Evolutionary conservation across 2,329 filamentous ascomycete genomes (phyloP).

Genomic region (Anthostomella pinea): DNA sequence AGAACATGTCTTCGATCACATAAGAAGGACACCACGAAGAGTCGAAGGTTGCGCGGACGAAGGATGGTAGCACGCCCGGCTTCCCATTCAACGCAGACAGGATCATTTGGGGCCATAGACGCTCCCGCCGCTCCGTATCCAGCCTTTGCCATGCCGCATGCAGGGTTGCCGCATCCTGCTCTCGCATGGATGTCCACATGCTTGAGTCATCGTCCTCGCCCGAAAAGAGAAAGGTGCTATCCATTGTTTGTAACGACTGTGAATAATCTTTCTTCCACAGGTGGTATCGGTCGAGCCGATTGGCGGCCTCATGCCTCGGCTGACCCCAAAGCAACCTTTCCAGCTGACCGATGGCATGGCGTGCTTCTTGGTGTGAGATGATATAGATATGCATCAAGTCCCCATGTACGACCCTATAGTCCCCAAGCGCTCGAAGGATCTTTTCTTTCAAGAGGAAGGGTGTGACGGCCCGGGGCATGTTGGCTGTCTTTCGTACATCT

Average conservation of each 20-base stretch:
- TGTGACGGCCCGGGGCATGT: neutral
- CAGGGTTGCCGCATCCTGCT: slow-evolving; percentile 14
- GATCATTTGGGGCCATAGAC: slow-evolving; percentile 26
- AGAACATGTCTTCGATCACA: slow-evolving; percentile 28
- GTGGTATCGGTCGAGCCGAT: slow-evolving; percentile 23
- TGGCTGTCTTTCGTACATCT: neutral
- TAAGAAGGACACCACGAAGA: slow-evolving; percentile 29
- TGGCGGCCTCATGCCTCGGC: slow-evolving; percentile 5
- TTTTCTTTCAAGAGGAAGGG: slow-evolving; percentile 17
- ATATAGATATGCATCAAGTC: slow-evolving; percentile 21
- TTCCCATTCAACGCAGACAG: slow-evolving; percentile 19
- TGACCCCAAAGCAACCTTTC: slow-evolving; percentile 21
- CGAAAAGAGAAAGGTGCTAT: too few species aligned
- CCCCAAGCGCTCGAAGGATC: slow-evolving; percentile 16
- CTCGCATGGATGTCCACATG: slow-evolving; percentile 2
- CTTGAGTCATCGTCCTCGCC: neutral
- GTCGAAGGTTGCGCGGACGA: slow-evolving; percentile 27
- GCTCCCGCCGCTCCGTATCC: slow-evolving; percentile 17
- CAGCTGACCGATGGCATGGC: slow-evolving; percentile 26
- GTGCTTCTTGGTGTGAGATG: slow-evolving; percentile 21
- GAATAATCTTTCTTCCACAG: slow-evolving; percentile 26
- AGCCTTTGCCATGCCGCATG: slow-evolving; percentile 25
- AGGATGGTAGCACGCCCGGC: slow-evolving; percentile 14
- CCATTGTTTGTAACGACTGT: too few species aligned
- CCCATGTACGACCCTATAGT: slow-evolving; percentile 10